These are phyloP conservation scores for Eragrostis nindensis DNA, from an alignment of 176 grass and related monocot genomes.

Conservation along the genomic window DNA sequence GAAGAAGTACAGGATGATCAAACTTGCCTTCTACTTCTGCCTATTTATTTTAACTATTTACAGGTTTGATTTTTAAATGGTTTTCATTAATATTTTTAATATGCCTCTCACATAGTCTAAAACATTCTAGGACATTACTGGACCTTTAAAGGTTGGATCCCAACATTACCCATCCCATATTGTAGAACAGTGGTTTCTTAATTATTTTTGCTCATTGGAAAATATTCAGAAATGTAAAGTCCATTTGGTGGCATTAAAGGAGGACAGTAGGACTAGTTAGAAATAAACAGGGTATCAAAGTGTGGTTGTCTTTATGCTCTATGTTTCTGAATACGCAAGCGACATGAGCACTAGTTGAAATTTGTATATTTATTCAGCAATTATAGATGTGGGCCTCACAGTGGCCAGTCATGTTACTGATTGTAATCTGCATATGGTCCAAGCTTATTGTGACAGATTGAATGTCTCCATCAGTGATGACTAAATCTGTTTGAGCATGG, in stretches of 20 bases:
- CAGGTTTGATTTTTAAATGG: slow-evolving; percentile 68
- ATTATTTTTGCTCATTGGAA: not conserved
- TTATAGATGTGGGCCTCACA: not conserved
- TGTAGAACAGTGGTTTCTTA: not conserved
- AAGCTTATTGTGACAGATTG: slow-evolving; percentile 8
- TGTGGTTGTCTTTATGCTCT: not conserved
- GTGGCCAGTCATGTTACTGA: not conserved
- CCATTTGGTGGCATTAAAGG: not conserved
- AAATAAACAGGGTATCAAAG: not conserved
- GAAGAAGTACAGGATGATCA: slow-evolving; percentile 94
- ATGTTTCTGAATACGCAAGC: not conserved
- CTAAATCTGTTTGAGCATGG: slow-evolving; percentile 12
- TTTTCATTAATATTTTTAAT: slow-evolving; percentile 25
- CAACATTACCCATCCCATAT: not conserved
- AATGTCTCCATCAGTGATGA: not conserved
- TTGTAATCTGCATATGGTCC: not conserved
- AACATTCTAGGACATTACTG: not conserved
- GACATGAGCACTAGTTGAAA: not conserved
- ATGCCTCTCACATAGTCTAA: not conserved
- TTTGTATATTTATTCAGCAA: not conserved
- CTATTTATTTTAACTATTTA: slow-evolving; percentile 96
- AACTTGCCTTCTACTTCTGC: slow-evolving; percentile 83
- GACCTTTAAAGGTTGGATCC: not conserved
- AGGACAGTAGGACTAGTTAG: not conserved
- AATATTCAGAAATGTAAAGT: slow-evolving; percentile 14